Evolutionary conservation across 2,329 filamentous ascomycete genomes (phyloP).

Genomic region (Trichoderma atrobrunneum): DNA sequence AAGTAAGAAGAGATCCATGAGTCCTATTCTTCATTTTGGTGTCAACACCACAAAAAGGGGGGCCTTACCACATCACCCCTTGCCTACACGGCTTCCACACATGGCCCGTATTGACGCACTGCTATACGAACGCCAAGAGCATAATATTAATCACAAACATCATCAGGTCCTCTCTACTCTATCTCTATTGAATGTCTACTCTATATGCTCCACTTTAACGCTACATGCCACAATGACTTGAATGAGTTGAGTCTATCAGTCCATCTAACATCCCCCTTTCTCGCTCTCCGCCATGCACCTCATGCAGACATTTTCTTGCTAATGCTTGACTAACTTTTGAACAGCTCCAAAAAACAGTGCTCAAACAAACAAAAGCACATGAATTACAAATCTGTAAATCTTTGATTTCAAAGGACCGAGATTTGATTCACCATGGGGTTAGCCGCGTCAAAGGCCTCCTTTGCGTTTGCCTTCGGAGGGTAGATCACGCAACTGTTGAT

Average conservation of each 20-base stretch:
- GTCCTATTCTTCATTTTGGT: rapidly evolving
- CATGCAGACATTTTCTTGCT: neutral
- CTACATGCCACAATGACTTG: neutral
- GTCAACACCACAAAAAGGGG: neutral
- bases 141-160: neutral
- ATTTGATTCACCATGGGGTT: neutral
- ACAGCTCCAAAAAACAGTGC: neutral
- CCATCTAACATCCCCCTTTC: neutral
- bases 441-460: constrained; percentile 6
- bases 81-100: neutral
- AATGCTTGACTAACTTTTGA: neutral
- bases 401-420: neutral
- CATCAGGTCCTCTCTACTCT: neutral
- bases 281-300: neutral
- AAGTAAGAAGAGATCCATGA: rapidly evolving
- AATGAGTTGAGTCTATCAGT: neutral
- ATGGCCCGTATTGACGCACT: neutral
- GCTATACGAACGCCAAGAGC: neutral
- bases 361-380: neutral
- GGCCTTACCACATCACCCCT: neutral
- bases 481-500: constrained; percentile 37
- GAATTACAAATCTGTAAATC: neutral
- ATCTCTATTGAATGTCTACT: neutral
- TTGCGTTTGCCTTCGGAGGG: constrained; percentile 25
- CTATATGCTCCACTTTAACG: neutral